Conservation (phyloP, 352 stramenopile species). For the Globisporangium recalcitrans region DNA sequence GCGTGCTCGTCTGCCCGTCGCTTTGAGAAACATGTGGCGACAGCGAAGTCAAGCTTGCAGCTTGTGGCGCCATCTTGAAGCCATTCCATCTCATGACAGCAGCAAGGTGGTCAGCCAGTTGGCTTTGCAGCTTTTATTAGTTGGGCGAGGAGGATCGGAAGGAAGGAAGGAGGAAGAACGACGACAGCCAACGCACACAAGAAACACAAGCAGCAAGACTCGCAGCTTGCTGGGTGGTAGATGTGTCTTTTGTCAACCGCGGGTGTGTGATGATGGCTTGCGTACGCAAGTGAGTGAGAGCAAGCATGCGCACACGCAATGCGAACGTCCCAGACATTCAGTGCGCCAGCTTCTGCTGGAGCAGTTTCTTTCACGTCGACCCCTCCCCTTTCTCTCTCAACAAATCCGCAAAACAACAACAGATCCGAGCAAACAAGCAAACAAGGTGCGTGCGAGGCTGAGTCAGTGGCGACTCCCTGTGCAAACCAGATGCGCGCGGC, state of each 20-base stretch:
- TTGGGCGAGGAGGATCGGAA: background rate
- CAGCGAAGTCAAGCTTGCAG: slow-evolving; percentile 15
- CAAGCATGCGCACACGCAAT: background rate
- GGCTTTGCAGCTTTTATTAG: background rate
- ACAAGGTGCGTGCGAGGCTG: slow-evolving; percentile 1
- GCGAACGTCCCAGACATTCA: background rate
- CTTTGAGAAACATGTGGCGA: slow-evolving; percentile 12
- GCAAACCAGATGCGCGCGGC: background rate
- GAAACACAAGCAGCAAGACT: background rate
- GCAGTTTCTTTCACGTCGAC: slow-evolving; percentile 17
- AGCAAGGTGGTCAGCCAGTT: background rate
- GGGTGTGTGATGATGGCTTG: background rate
- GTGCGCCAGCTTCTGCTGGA: background rate
- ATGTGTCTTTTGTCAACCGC: background rate
- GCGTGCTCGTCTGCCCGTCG: slow-evolving; percentile 11
- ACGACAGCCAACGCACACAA: background rate
- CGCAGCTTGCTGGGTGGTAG: background rate
- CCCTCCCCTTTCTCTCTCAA: slow-evolving; percentile 6
- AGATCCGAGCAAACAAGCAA: too few relatives aligned
- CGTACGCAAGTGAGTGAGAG: background rate
- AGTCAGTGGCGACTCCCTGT: background rate
- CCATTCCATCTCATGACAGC: slow-evolving; percentile 1
- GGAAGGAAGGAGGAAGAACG: background rate
- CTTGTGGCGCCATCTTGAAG: slow-evolving; percentile 12
- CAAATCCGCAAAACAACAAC: background rate